phyloP scores from a whole-genome alignment of 306 rosid species.

The Psophocarpus tetragonolobus region DNA sequence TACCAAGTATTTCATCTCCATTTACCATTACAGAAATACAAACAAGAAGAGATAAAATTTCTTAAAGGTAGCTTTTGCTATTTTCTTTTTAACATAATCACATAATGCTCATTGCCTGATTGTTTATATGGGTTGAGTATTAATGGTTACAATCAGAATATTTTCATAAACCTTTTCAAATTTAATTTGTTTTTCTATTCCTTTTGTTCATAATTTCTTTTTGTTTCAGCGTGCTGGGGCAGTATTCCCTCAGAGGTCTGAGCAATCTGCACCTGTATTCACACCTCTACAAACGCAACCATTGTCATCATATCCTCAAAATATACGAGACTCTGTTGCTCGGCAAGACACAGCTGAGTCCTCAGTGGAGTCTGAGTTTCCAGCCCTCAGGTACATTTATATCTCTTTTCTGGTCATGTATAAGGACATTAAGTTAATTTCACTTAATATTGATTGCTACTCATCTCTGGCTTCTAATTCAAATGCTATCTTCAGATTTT shows the following conservation, averaged over 20 bases:
- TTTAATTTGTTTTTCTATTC: constrained; percentile 21
- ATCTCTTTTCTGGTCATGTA: constrained; percentile 28
- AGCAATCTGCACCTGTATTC: constrained; percentile 77
- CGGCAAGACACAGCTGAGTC: constrained; percentile 66
- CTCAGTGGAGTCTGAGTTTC: constrained; percentile 79
- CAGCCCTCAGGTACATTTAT: constrained; percentile 72
- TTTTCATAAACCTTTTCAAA: constrained; percentile 25
- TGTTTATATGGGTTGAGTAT: constrained; percentile 1
- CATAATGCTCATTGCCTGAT: constrained; percentile 18
- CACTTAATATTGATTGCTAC: neutral
- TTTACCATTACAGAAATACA: neutral
- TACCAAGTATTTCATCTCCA: constrained; percentile 19
- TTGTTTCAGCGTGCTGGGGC: constrained; percentile 90
- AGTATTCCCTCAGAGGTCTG: constrained; percentile 87
- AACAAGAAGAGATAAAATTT: neutral
- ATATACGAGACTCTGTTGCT: constrained; percentile 53
- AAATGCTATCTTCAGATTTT: constrained; percentile 14
- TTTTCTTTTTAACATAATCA: constrained; percentile 10
- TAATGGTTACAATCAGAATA: constrained; percentile 26
- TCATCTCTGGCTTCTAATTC: constrained; percentile 11
- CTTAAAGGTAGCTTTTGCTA: constrained; percentile 9
- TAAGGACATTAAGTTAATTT: constrained; percentile 22
- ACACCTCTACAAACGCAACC: constrained; percentile 95
- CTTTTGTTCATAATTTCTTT: constrained; percentile 32
- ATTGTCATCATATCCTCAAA: constrained; percentile 76